Conservation (phyloP, 345 rosid genomes). For the Arabis alpina region DNA sequence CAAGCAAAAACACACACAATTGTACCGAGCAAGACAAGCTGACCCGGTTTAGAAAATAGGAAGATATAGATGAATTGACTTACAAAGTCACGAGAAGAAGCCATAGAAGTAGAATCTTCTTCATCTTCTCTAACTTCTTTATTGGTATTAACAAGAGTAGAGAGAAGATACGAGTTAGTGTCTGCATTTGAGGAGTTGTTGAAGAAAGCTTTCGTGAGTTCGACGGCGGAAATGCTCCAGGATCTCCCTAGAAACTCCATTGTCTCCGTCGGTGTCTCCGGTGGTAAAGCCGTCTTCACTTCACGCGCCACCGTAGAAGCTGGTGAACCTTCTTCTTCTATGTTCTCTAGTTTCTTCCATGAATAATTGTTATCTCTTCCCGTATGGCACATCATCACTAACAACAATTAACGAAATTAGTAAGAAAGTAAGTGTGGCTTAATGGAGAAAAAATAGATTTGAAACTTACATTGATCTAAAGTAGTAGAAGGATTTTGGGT, state of each 20-base stretch:
- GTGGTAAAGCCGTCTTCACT: conserved; percentile 48
- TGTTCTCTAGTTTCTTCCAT: conserved; percentile 65
- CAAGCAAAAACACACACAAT: neutral
- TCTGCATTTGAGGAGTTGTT: conserved; percentile 36
- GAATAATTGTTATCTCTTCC: conserved; percentile 23
- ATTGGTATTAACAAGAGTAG: conserved; percentile 46
- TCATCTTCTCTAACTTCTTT: conserved; percentile 41
- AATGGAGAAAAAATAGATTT: neutral
- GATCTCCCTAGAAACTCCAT: conserved; percentile 98
- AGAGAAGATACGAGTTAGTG: conserved; percentile 39
- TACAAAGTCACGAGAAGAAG: conserved; percentile 48
- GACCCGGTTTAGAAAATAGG: conserved; percentile 21
- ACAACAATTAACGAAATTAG: neutral
- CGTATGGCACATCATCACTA: conserved; percentile 39
- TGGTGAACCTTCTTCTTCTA: conserved; percentile 64
- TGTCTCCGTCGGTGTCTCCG: conserved; percentile 89
- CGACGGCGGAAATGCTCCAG: conserved; percentile 91
- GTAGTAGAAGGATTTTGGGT: conserved; percentile 29
- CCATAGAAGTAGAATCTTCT: conserved; percentile 48
- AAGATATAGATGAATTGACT: conserved; percentile 5
- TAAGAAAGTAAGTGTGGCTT: too few relatives aligned
- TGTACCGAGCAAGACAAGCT: conserved; percentile 5
- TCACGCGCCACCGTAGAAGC: conserved; percentile 43
- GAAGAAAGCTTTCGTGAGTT: conserved; percentile 80
- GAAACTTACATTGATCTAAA: conserved; percentile 38